Base-by-base conservation (phyloP, 2,329 filamentous ascomycete genomes). In the Keithomyces neogunnii region DNA sequence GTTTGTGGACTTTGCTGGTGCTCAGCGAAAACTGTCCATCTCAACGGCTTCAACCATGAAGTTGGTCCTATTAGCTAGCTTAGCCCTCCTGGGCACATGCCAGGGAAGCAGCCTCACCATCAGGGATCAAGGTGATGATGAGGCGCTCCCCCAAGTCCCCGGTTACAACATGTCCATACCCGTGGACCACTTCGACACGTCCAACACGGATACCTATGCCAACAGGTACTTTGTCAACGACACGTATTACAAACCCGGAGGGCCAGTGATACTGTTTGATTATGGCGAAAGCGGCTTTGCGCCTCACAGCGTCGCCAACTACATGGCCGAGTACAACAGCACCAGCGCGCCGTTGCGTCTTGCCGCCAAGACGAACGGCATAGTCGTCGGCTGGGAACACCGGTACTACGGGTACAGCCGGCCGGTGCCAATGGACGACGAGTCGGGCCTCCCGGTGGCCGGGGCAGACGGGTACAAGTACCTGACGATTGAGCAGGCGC, bases 401-500 rank as follows among this genome's bases (percentile, higher is more conserved):
- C 56, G 60, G 3, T 62, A 58, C 53, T 62, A 62, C 45, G 60
- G 60, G 32, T 52, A 56, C 46, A 61, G 58, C 51, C 42, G 49
- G 5, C 60, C 57, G 1, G 55, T 59, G 11, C 50, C 53, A 19
- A 49, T 62, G 9, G 51, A 57, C 35, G 51, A 51, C 31, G 43
- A 47, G 3, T 52, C 54, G 9, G 55, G 53, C 4, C 48, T 52
- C 7, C 53, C 56, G 2, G 26, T 50, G 2, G 44, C 52, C 5
- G 52, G 56, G 3, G 44, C 32, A 7, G 39, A 43, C 2, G 53
- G 52, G 3, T 57, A 54, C 52, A 47, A 55, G 28, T 63, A 63
- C 31, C 55, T 64, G 35, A 63, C 57, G 48, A 52, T 61, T 2
- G 60, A 62, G 35, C 59, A 65, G 46, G 57, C 62, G 3, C 56